These are phyloP conservation scores for Sporothrix inflata DNA, from an alignment of 2,329 filamentous ascomycete genomes.

Conservation along the genomic window DNA sequence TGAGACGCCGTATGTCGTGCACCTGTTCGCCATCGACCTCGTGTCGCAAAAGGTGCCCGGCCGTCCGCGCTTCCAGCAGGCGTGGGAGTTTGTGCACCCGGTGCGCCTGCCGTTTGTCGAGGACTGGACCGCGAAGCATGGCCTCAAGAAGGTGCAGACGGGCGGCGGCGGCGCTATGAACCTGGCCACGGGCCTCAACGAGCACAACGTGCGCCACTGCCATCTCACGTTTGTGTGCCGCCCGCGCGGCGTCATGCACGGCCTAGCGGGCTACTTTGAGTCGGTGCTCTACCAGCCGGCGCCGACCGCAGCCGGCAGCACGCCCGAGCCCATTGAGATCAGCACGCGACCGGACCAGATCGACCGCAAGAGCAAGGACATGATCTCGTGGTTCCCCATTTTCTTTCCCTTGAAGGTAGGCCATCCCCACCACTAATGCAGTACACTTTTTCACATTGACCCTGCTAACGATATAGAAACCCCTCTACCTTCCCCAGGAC, in stretches of 20 bases:
- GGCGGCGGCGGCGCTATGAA: constrained; percentile 74
- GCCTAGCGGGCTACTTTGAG: constrained; percentile 93
- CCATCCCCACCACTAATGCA: constrained; percentile 19
- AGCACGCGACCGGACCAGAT: constrained; percentile 93
- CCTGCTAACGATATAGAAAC: constrained; percentile 58
- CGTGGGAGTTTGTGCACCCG: constrained; percentile 81
- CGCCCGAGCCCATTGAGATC: constrained; percentile 70
- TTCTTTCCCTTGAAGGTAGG: constrained; percentile 93
- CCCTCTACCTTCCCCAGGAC: constrained; percentile 81
- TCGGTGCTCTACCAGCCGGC: constrained; percentile 78
- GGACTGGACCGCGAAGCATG: constrained; percentile 48
- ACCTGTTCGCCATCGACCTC: constrained; percentile 87
- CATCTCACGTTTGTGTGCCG: constrained; percentile 77
- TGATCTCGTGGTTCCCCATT: constrained; percentile 99
- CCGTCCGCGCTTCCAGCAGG: constrained; percentile 68
- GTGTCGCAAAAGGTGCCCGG: constrained; percentile 67
- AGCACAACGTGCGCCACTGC: constrained; percentile 85
- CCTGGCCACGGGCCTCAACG: constrained; percentile 79
- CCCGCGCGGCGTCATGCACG: constrained; percentile 83
- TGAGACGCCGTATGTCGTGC: constrained; percentile 92
- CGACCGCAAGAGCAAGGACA: constrained; percentile 88
- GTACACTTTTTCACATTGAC: not conserved
- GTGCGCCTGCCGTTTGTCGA: constrained; percentile 52
- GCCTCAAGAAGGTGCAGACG: constrained; percentile 60
- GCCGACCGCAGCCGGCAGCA: constrained; percentile 37